Conservation (phyloP, 176 grass and related monocot genomes). For the Cenchrus purpureus region DNA sequence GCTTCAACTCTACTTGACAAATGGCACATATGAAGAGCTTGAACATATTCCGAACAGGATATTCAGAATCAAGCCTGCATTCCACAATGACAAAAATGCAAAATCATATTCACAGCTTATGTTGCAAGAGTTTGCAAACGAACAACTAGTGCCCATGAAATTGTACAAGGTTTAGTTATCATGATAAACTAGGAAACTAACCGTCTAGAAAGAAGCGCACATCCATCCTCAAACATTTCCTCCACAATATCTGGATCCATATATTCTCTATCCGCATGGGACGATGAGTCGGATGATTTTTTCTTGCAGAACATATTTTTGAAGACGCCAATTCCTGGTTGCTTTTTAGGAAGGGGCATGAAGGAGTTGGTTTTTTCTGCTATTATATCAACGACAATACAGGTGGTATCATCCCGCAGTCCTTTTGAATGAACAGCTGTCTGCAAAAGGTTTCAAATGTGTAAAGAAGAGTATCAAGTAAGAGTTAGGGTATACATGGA, state of each 20-base stretch:
- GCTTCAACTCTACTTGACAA: constrained; percentile 91
- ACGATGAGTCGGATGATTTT: constrained; percentile 66
- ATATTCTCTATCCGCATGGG: constrained; percentile 67
- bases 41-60: constrained; percentile 96
- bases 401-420: constrained; percentile 92
- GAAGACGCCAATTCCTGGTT: constrained; percentile 81
- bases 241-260: constrained; percentile 76
- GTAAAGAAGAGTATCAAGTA: constrained; percentile 23
- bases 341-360: constrained; percentile 67
- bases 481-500: constrained; percentile 11
- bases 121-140: background rate
- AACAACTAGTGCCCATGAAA: constrained; percentile 7
- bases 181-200: constrained; percentile 45
- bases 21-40: constrained; percentile 96
- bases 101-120: constrained; percentile 16
- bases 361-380: constrained; percentile 56
- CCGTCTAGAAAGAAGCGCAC: constrained; percentile 76
- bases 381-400: constrained; percentile 90
- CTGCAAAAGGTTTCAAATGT: constrained; percentile 53
- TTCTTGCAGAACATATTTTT: constrained; percentile 88
- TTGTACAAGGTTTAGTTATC: constrained; percentile 9
- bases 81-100: constrained; percentile 31
- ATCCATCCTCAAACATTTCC: constrained; percentile 92
- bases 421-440: constrained; percentile 87
- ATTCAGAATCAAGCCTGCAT: constrained; percentile 84